These are phyloP conservation scores for Neocallimastix lanati DNA, from an alignment of 192 early-diverging fungal genomes.

Conservation along the genomic window DNA sequence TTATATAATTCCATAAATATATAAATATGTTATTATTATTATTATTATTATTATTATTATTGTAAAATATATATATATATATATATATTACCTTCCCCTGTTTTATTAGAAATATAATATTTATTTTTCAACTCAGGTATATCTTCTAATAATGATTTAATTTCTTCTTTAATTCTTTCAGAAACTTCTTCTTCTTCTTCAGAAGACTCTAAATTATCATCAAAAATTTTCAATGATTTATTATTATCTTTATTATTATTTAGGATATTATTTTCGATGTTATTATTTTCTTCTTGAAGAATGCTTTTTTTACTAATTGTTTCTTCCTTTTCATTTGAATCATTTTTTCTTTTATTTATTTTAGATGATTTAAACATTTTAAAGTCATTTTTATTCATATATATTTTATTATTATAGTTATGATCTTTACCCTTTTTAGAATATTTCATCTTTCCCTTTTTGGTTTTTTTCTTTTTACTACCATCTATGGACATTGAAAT, in stretches of 20 bases:
- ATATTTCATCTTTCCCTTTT: background rate
- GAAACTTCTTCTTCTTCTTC: background rate
- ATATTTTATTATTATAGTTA: background rate
- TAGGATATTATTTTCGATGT: background rate
- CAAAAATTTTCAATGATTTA: background rate
- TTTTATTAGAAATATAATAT: background rate
- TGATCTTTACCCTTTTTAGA: background rate
- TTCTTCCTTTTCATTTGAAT: too few relatives aligned
- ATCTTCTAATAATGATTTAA: background rate
- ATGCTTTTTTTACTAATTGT: too few relatives aligned
- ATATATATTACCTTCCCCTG: background rate
- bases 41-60: too few relatives aligned
- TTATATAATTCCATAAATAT: too few relatives aligned
- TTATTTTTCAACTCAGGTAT: background rate
- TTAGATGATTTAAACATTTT: too few relatives aligned
- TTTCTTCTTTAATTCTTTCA: background rate
- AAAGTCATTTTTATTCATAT: too few relatives aligned
- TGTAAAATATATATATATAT: too few relatives aligned
- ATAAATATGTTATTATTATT: too few relatives aligned
- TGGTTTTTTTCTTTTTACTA: background rate
- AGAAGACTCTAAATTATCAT: background rate
- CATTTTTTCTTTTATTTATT: too few relatives aligned
- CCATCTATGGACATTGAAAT: background rate
- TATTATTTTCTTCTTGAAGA: too few relatives aligned
- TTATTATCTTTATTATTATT: background rate